A percentile compares a stretch with the other conserved stretches of the same genome.
Evolutionary conservation across 768 basidiomycete species (phyloP).

Genomic region (Floccularia luteovirens): DNA sequence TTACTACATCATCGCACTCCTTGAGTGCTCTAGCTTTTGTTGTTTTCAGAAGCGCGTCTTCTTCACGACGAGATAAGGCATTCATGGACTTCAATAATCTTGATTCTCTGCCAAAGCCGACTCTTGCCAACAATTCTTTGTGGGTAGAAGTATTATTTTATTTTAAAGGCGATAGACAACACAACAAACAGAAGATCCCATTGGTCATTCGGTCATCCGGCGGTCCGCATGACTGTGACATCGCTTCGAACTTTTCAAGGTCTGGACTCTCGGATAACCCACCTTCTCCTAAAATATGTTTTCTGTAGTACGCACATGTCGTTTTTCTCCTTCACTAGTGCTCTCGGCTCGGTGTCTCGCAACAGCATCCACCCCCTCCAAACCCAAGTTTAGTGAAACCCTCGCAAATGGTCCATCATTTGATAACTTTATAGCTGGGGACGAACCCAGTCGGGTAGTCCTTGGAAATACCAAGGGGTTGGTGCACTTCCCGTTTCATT

Average conservation of each 20-base stretch:
- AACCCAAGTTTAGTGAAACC: constrained; percentile 38
- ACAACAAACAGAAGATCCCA: too few relatives aligned
- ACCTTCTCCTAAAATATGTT: too few relatives aligned
- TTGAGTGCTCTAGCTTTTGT: constrained; percentile 74
- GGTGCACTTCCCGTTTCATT: constrained; percentile 14
- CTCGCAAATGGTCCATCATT: constrained; percentile 66
- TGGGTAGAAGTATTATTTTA: too few relatives aligned
- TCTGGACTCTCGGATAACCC: too few relatives aligned
- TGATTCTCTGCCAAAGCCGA: too few relatives aligned
- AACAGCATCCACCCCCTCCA: constrained; percentile 21
- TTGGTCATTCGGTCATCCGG: too few relatives aligned
- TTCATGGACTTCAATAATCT: constrained; percentile 62
- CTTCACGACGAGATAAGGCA: constrained; percentile 80
- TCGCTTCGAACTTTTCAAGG: too few relatives aligned
- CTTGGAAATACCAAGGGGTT: constrained; percentile 69
- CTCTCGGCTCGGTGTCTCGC: constrained; percentile 15
- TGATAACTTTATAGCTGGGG: constrained; percentile 74
- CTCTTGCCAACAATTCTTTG: too few relatives aligned
- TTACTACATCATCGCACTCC: constrained; percentile 71
- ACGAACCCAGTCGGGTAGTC: constrained; percentile 49
- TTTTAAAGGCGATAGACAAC: too few relatives aligned
- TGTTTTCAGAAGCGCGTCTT: constrained; percentile 77
- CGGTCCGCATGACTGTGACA: too few relatives aligned
- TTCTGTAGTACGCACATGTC: too few relatives aligned
- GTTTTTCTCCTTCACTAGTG: too few relatives aligned